Evolutionary conservation across 1,139 yeast genomes (phyloP).

Genomic region (Diutina mesorugosa): DNA sequence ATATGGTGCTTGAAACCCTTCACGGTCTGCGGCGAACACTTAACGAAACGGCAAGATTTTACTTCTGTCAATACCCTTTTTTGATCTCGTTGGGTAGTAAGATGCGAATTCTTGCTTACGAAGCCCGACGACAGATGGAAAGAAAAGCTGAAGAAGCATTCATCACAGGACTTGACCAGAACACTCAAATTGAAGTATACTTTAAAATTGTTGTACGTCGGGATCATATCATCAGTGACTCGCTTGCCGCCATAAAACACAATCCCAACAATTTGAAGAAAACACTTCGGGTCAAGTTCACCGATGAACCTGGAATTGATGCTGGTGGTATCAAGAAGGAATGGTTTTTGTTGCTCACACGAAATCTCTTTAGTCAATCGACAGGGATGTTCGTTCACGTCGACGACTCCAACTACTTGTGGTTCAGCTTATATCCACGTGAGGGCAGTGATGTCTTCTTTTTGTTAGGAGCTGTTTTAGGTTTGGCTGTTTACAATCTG

Average conservation of each 20-base stretch:
- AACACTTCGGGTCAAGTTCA: constrained; percentile 63
- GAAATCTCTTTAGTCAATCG: constrained; percentile 53
- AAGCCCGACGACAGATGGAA: constrained; percentile 75
- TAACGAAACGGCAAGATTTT: constrained; percentile 17
- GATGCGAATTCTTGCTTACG: constrained; percentile 68
- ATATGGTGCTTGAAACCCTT: constrained; percentile 11
- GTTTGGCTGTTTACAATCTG: constrained; percentile 84
- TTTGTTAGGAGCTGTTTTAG: constrained; percentile 74
- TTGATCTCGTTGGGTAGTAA: constrained; percentile 73
- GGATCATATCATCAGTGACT: constrained; percentile 56
- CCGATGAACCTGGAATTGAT: constrained; percentile 85
- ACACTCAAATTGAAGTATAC: constrained; percentile 51
- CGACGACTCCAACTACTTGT: constrained; percentile 58
- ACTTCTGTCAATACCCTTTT: constrained; percentile 78
- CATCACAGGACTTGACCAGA: constrained; percentile 54
- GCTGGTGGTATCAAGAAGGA: constrained; percentile 91
- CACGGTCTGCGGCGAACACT: background rate
- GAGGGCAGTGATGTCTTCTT: constrained; percentile 45
- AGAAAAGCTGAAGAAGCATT: constrained; percentile 85
- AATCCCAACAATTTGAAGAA: constrained; percentile 59
- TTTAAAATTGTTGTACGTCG: constrained; percentile 61
- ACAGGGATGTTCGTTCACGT: constrained; percentile 51
- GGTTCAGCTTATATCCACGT: constrained; percentile 51
- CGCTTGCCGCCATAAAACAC: constrained; percentile 48
- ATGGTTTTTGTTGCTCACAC: constrained; percentile 72